Base-by-base conservation (phyloP, 306 rosid species). In the Inga leiocalycina region DNA sequence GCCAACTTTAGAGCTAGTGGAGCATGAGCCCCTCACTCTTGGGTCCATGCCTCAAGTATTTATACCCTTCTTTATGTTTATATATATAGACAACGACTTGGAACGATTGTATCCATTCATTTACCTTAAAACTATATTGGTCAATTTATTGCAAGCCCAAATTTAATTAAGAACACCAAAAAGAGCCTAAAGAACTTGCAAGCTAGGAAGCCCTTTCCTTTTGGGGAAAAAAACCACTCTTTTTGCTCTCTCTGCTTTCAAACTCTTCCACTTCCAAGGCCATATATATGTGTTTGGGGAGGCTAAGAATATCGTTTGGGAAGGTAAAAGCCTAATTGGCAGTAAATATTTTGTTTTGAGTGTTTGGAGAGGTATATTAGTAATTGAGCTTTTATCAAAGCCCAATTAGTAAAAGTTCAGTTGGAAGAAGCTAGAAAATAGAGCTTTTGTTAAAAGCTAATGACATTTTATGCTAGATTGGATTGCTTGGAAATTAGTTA, bases 1-100 rank as follows among this genome's bases (percentile, higher is more conserved):
- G 57, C 59, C 71, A 69, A 19, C 77, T 67, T 78, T 83, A 5
- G 52, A 51, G 71, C 11, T 27, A 64, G 80, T 46, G 76, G 59
- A 24, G 56, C 68, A 24, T 3, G 45, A 19, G 70, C 71, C 52
- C n/a, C 54, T 52, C 30, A 52, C 54, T 51, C 41, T 39, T 62
- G 19, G 41, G 66, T 17, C 43, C 83, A 10, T 13, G 6, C 30
- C 32, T 73, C 27, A 73, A 59, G 69, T 44, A 11, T 6, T 6
- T 11, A 19, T 39, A 48, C 7, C 68, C 57, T 74, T 15, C 69
- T 71, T 56, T 62, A 62, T 16, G n/a, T 17, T 19, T 54, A 51
- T 51, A 10, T 45, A 45, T 11, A 49, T 49, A 0, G 62, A 56
- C 20, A 19, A 34, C 48, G 72, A 76, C 72, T 43, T 76, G 59